Conservation (phyloP, 1,139 yeast species). For the Debaryomycetaceae sp. region DNA sequence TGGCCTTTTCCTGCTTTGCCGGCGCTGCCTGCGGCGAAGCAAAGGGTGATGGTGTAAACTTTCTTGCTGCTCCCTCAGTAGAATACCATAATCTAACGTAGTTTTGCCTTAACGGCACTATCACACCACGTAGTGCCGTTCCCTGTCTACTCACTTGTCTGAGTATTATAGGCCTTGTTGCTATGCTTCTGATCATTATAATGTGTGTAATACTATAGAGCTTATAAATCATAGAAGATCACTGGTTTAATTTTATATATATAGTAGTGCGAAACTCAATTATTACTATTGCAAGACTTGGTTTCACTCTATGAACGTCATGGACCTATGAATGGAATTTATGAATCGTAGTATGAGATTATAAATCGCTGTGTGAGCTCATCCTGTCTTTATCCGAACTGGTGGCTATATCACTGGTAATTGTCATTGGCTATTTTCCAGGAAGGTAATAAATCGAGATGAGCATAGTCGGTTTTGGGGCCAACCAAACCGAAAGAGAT, state of each 20-base stretch:
- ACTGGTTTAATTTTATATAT: background rate
- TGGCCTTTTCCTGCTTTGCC: constrained; percentile 1
- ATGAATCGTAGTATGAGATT: no score
- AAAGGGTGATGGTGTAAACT: constrained; percentile 26
- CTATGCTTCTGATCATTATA: background rate
- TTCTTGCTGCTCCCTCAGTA: constrained; percentile 8
- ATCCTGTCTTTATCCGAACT: background rate
- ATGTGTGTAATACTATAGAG: background rate
- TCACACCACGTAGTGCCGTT: background rate
- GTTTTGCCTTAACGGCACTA: background rate
- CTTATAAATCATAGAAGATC: background rate
- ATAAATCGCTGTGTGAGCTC: no score
- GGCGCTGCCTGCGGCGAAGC: constrained; percentile 16
- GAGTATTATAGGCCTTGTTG: background rate
- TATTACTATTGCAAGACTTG: no score
- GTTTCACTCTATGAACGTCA: no score
- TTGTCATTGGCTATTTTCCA: constrained; percentile 59
- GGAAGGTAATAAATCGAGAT: constrained; percentile 70
- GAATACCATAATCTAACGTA: background rate
- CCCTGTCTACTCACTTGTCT: background rate
- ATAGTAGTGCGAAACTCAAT: background rate
- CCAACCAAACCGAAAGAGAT: constrained; percentile 92
- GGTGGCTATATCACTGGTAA: constrained; percentile 10
- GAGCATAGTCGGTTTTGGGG: constrained; percentile 59
- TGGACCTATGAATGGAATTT: no score